These are phyloP conservation scores for Lactarius trivialis DNA, from an alignment of 768 basidiomycete species.

Conservation along the genomic window DNA sequence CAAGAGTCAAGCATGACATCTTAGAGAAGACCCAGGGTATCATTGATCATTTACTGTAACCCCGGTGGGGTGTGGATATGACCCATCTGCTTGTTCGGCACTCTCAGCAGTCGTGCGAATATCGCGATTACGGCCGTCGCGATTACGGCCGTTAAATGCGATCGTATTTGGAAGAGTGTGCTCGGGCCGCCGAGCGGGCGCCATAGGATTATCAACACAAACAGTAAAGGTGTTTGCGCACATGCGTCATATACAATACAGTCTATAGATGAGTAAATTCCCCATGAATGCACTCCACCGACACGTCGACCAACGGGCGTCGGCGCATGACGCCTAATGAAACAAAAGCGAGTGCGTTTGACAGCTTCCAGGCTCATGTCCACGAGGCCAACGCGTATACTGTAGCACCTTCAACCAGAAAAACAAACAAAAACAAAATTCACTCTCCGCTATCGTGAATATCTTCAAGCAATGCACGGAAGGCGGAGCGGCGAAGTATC, in stretches of 20 bases:
- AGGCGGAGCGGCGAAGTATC: slow-evolving; percentile 57
- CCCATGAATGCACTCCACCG: neutral
- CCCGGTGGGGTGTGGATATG: neutral
- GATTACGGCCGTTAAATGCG: too few relatives aligned
- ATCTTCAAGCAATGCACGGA: slow-evolving; percentile 80
- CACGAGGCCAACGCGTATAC: neutral
- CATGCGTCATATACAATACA: neutral
- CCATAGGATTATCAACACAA: neutral
- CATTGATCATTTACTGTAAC: neutral
- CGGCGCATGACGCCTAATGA: neutral
- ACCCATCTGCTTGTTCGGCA: neutral
- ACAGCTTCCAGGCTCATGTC: neutral
- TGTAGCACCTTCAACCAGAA: too few relatives aligned
- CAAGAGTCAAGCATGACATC: neutral
- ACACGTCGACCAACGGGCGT: neutral
- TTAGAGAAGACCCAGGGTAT: too few relatives aligned
- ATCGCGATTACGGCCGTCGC: neutral
- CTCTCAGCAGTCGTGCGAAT: neutral
- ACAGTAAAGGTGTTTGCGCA: neutral
- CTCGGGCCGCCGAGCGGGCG: too few relatives aligned
- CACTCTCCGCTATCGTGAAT: slow-evolving; percentile 56
- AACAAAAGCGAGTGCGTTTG: neutral
- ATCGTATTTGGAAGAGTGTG: too few relatives aligned
- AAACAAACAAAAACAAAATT: neutral
- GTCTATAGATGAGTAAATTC: neutral